A percentile compares a stretch with the other conserved stretches of the same genome.
Conservation (phyloP, 2,329 filamentous ascomycete species). For the Neonectria faginata region DNA sequence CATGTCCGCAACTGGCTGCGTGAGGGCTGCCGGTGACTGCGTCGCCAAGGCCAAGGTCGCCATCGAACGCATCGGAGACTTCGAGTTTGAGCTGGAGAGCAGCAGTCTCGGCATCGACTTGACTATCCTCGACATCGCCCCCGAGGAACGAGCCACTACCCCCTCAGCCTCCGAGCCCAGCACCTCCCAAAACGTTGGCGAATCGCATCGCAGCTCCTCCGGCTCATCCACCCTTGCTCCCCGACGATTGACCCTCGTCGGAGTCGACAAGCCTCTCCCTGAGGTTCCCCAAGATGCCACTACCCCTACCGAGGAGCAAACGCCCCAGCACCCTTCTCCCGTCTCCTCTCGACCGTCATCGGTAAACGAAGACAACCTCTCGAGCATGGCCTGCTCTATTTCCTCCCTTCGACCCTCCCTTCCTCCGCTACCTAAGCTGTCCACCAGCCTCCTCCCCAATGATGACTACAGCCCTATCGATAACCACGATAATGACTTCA, state of each 20-base stretch:
- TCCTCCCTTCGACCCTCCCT: conserved; percentile 62
- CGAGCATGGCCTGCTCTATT: conserved; percentile 59
- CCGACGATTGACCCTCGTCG: conserved; percentile 55
- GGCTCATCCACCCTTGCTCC: conserved; percentile 53
- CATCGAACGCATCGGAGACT: conserved; percentile 90
- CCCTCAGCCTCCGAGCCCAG: conserved; percentile 51
- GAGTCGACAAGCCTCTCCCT: conserved; percentile 76
- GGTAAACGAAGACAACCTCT: conserved; percentile 55
- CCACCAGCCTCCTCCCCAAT: conserved; percentile 60
- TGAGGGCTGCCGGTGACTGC: conserved; percentile 91
- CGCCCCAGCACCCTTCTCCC: conserved; percentile 49
- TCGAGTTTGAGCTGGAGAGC: conserved; percentile 82
- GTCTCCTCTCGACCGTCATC: conserved; percentile 59
- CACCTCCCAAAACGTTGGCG: conserved; percentile 54
- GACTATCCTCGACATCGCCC: conserved; percentile 59
- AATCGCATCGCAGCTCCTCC: conserved; percentile 52
- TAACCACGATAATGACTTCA: conserved; percentile 63
- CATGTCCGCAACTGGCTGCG: conserved; percentile 84
- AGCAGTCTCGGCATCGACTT: conserved; percentile 67
- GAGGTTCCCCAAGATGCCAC: conserved; percentile 69
- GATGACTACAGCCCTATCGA: conserved; percentile 63
- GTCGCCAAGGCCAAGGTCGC: conserved; percentile 86
- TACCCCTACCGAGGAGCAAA: conserved; percentile 50
- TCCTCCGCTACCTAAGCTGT: conserved; percentile 68
- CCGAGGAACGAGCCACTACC: conserved; percentile 49